phyloP scores from a whole-genome alignment of 345 rosid species.

The Populus tremula region DNA sequence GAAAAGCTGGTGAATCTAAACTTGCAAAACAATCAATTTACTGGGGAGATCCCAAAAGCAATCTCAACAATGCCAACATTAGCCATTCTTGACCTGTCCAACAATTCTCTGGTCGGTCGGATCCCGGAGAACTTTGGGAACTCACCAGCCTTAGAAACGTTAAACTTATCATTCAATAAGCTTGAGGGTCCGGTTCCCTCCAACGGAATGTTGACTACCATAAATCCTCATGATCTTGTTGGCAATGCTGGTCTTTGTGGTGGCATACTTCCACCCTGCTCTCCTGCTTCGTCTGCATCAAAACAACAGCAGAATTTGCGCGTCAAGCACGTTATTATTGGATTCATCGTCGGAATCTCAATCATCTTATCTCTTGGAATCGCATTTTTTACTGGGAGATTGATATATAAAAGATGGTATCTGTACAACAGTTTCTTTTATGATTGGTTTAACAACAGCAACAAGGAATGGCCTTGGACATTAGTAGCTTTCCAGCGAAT shows the following conservation, averaged over 20 bases:
- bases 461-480: conserved; percentile 90
- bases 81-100: conserved; percentile 81
- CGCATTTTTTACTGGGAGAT: conserved; percentile 36
- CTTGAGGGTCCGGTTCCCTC: conserved; percentile 79
- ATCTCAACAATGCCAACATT: conserved; percentile 76
- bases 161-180: conserved; percentile 78
- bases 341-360: conserved; percentile 66
- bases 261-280: conserved; percentile 77
- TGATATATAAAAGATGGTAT: conserved; percentile 55
- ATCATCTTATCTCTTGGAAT: conserved; percentile 52
- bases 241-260: conserved; percentile 84
- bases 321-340: conserved; percentile 48
- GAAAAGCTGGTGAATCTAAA: conserved; percentile 67
- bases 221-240: conserved; percentile 66
- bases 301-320: conserved; percentile 43
- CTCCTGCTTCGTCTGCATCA: conserved; percentile 30
- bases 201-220: conserved; percentile 69
- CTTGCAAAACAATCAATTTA: conserved; percentile 58
- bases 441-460: conserved; percentile 45
- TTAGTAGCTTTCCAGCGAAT: conserved; percentile 87
- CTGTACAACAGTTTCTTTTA: conserved; percentile 49
- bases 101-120: conserved; percentile 69
- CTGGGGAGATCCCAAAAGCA: conserved; percentile 65
- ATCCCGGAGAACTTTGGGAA: conserved; percentile 74
- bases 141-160: conserved; percentile 75